Evolutionary conservation across 331 rosid genomes (phyloP).

Genomic region (Spiraea crenata): DNA sequence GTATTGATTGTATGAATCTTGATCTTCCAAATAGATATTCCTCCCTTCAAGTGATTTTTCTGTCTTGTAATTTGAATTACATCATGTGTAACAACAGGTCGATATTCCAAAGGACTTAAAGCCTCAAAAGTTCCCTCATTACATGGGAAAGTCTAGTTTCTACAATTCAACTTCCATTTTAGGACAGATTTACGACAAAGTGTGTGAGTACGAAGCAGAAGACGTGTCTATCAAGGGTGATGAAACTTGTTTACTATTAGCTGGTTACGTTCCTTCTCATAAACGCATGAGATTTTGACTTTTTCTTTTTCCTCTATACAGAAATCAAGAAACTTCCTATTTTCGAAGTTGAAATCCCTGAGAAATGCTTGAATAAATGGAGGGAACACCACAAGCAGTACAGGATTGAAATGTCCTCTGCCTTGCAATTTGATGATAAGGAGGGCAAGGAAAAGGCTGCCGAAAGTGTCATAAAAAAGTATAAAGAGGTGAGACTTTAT

Average conservation of each 20-base stretch:
- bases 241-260: background rate
- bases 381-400: slow-evolving; percentile 21
- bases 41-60: background rate
- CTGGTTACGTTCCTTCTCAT: background rate
- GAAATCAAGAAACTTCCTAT: slow-evolving; percentile 55
- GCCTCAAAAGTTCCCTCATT: slow-evolving; percentile 58
- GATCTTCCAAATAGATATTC: background rate
- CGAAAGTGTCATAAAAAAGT: slow-evolving; percentile 36
- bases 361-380: slow-evolving; percentile 40
- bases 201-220: slow-evolving; percentile 32
- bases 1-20: background rate
- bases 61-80: background rate
- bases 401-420: slow-evolving; percentile 39
- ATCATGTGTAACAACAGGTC: slow-evolving; percentile 34
- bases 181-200: slow-evolving; percentile 63
- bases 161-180: slow-evolving; percentile 60
- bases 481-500: slow-evolving; percentile 40
- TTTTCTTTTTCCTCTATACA: slow-evolving; percentile 3
- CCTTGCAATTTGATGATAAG: slow-evolving; percentile 10
- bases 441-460: slow-evolving; percentile 33
- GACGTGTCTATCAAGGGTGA: slow-evolving; percentile 43
- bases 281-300: background rate
- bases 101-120: slow-evolving; percentile 47
- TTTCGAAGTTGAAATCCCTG: slow-evolving; percentile 59
- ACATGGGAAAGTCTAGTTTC: slow-evolving; percentile 45